phyloP scores from a whole-genome alignment of 2,329 filamentous ascomycete species.

The Rutstroemia sp. region DNA sequence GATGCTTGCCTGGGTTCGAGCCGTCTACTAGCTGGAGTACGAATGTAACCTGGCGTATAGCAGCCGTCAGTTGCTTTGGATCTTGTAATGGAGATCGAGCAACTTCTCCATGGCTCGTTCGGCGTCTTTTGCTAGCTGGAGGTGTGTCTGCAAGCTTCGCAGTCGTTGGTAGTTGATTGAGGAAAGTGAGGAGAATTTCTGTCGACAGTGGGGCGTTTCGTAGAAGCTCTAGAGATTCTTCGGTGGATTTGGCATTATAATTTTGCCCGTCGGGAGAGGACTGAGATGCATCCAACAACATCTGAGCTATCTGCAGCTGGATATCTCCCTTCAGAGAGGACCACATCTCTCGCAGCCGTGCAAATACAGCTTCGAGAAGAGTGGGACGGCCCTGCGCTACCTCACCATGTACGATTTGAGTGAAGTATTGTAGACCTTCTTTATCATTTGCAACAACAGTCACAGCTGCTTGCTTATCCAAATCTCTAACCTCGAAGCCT shows the following conservation, averaged over 20 bases:
- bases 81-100: conserved; percentile 53
- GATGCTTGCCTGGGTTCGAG: conserved; percentile 67
- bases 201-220: conserved; percentile 67
- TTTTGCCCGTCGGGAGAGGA: conserved; percentile 27
- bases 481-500: conserved; percentile 37
- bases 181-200: conserved; percentile 61
- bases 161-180: conserved; percentile 68
- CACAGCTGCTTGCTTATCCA: conserved; percentile 45
- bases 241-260: conserved; percentile 35
- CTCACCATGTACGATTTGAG: conserved; percentile 40
- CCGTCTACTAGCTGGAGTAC: conserved; percentile 83
- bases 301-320: conserved; percentile 51
- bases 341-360: conserved; percentile 67
- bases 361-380: conserved; percentile 60
- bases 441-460: conserved; percentile 48
- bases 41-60: conserved; percentile 72
- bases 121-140: conserved; percentile 69
- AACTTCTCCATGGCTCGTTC: conserved; percentile 67
- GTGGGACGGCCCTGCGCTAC: conserved; percentile 36
- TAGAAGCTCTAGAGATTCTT: conserved; percentile 64
- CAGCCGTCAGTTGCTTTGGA: conserved; percentile 56
- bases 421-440: conserved; percentile 48
- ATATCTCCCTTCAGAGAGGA: conserved; percentile 57
- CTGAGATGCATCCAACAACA: conserved; percentile 55
- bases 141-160: conserved; percentile 64